These are phyloP conservation scores for Amanita subjunquillea DNA, from an alignment of 768 basidiomycete genomes.

Conservation along the genomic window DNA sequence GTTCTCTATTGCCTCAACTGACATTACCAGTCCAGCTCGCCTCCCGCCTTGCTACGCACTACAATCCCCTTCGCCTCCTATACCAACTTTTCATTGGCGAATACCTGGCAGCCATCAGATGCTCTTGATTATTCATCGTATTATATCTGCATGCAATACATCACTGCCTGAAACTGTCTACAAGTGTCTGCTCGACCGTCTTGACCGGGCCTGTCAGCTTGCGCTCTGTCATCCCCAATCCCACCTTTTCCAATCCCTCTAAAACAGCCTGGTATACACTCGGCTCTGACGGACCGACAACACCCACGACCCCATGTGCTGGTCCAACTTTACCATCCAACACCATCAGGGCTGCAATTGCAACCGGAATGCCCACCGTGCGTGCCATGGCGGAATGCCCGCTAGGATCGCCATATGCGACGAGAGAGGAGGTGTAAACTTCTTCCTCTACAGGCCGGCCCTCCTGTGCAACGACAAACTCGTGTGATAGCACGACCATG, in stretches of 20 bases:
- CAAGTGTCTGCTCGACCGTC: constrained; percentile 3
- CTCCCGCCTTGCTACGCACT: constrained; percentile 39
- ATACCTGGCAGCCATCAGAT: constrained; percentile 38
- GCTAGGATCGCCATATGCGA: constrained; percentile 38
- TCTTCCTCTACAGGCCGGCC: constrained; percentile 21
- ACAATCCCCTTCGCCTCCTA: constrained; percentile 47
- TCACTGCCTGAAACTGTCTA: background rate
- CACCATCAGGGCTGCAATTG: constrained; percentile 65
- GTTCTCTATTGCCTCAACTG: background rate
- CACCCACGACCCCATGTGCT: constrained; percentile 35
- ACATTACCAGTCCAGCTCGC: constrained; percentile 29
- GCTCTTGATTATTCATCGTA: background rate
- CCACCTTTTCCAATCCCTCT: constrained; percentile 42
- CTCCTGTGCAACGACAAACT: constrained; percentile 43
- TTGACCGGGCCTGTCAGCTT: constrained; percentile 4
- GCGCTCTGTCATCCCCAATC: constrained; percentile 37
- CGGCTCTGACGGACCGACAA: constrained; percentile 52
- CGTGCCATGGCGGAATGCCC: constrained; percentile 73
- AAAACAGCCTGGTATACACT: constrained; percentile 58
- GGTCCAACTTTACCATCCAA: constrained; percentile 43
- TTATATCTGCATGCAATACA: background rate
- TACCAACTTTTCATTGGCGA: constrained; percentile 37
- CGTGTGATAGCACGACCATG: constrained; percentile 80
- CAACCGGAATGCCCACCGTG: constrained; percentile 83
- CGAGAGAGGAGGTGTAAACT: constrained; percentile 57